A percentile compares a stretch with the other conserved stretches of the same genome.
These are phyloP conservation scores for Incumbomyces delicatus DNA, from an alignment of 2,329 filamentous ascomycete species.

Conservation along the genomic window DNA sequence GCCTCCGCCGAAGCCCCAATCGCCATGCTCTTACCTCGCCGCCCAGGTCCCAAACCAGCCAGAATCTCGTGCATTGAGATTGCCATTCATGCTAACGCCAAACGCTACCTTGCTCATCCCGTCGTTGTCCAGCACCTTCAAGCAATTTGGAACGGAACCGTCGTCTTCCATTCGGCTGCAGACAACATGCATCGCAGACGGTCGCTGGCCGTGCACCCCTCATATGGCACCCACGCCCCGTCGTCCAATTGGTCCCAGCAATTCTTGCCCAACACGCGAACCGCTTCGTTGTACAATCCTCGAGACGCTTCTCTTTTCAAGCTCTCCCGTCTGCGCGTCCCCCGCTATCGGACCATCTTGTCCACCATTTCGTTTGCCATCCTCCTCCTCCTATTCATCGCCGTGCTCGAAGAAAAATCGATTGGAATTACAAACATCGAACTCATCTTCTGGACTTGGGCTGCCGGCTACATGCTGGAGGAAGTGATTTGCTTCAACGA, in stretches of 20 bases:
- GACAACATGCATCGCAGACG: slow-evolving; percentile 64
- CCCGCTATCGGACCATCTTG: slow-evolving; percentile 81
- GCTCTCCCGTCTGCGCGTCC: slow-evolving; percentile 78
- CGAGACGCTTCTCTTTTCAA: slow-evolving; percentile 85
- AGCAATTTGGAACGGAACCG: slow-evolving; percentile 91
- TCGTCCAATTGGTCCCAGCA: slow-evolving; percentile 9
- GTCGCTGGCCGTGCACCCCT: not conserved
- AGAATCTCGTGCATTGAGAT: slow-evolving; percentile 86
- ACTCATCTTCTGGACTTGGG: slow-evolving; percentile 95
- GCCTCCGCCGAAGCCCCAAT: slow-evolving; percentile 36
- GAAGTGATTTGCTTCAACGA: slow-evolving; percentile 94
- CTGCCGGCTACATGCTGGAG: slow-evolving; percentile 90
- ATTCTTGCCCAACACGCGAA: slow-evolving; percentile 37
- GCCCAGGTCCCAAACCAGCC: slow-evolving; percentile 46
- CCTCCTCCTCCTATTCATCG: slow-evolving; percentile 73
- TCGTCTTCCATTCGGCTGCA: slow-evolving; percentile 84
- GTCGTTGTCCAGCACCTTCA: slow-evolving; percentile 91
- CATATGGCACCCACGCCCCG: slow-evolving; percentile 31
- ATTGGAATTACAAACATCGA: slow-evolving; percentile 74
- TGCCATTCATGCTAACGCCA: slow-evolving; percentile 83
- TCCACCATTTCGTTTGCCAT: slow-evolving; percentile 81
- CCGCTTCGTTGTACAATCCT: slow-evolving; percentile 81
- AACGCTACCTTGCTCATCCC: slow-evolving; percentile 84
- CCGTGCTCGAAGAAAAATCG: slow-evolving; percentile 67
- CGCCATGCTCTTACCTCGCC: slow-evolving; percentile 18